A percentile compares a stretch with the other conserved stretches of the same genome.
Conservation (phyloP, 805 yeast genomes). For the Suhomyces xylopsoci region DNA sequence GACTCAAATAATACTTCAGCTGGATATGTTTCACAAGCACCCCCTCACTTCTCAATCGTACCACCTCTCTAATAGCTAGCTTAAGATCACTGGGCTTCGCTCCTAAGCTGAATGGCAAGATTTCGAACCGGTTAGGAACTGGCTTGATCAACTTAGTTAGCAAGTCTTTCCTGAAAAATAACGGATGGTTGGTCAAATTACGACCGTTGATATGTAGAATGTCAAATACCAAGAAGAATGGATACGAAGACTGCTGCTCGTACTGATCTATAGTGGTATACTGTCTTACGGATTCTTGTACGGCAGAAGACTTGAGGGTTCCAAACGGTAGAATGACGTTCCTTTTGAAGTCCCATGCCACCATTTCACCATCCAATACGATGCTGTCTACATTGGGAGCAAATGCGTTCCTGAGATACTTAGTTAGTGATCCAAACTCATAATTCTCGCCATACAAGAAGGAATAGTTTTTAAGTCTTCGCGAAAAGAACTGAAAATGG, state of each 20-base stretch:
- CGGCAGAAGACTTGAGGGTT: slow-evolving; percentile 67
- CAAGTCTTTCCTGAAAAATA: slow-evolving; percentile 54
- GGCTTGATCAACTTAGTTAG: slow-evolving; percentile 47
- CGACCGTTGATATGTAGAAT: slow-evolving; percentile 65
- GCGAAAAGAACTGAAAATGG: slow-evolving; percentile 55
- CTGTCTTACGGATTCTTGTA: slow-evolving; percentile 46
- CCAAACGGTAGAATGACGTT: slow-evolving; percentile 73
- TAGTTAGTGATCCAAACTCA: slow-evolving; percentile 53
- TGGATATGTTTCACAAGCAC: slow-evolving; percentile 66
- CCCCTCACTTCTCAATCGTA: slow-evolving; percentile 73
- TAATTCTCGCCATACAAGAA: slow-evolving; percentile 58
- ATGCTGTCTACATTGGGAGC: slow-evolving; percentile 34
- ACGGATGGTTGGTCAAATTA: slow-evolving; percentile 52
- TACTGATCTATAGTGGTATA: slow-evolving; percentile 35
- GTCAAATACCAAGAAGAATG: slow-evolving; percentile 69
- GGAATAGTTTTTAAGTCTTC: slow-evolving; percentile 74
- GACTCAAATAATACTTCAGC: slow-evolving; percentile 59
- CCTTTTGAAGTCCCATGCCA: slow-evolving; percentile 69
- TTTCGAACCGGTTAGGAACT: slow-evolving; percentile 47
- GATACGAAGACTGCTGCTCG: slow-evolving; percentile 38
- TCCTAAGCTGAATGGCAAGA: slow-evolving; percentile 41
- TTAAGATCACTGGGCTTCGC: slow-evolving; percentile 51
- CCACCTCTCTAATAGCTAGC: slow-evolving; percentile 52
- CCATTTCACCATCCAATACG: slow-evolving; percentile 89
- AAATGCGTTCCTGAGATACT: slow-evolving; percentile 43